Conservation (phyloP, 352 stramenopile species). For the Phytophthora brassicae region DNA sequence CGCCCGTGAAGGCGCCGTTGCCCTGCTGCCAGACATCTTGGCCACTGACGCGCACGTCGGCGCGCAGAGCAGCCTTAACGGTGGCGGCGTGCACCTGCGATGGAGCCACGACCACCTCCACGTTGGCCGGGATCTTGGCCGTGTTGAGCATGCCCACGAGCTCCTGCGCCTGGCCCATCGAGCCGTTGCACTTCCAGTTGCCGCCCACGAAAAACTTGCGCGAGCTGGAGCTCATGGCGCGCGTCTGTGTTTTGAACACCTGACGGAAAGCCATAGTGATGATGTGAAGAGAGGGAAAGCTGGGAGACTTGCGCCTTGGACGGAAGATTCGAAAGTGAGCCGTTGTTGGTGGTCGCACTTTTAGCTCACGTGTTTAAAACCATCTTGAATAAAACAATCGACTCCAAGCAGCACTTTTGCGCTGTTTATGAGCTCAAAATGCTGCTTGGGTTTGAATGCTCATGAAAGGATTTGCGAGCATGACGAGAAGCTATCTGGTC, state of each 20-base stretch:
- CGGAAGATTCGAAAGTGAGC: conserved; percentile 52
- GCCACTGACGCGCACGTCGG: conserved; percentile 77
- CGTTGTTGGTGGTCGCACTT: not conserved
- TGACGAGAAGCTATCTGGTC: conserved; percentile 10
- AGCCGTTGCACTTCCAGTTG: conserved; percentile 99
- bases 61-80: conserved; percentile 61
- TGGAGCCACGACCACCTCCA: conserved; percentile 97
- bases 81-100: conserved; percentile 90
- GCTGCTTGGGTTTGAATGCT: conserved; percentile 15
- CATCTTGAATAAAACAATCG: conserved; percentile 15
- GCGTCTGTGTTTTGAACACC: conserved; percentile 48
- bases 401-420: too few species aligned
- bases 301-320: conserved; percentile 32
- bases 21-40: conserved; percentile 96
- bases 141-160: conserved; percentile 85
- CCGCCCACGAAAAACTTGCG: conserved; percentile 99
- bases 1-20: conserved; percentile 97
- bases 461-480: conserved; percentile 23
- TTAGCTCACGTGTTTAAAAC: not conserved
- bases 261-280: conserved; percentile 49
- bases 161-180: conserved; percentile 59
- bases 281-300: not conserved
- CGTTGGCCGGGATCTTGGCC: conserved; percentile 70
- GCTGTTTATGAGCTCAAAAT: too few species aligned
- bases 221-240: conserved; percentile 64